phyloP scores from a whole-genome alignment of 1,139 yeast genomes.

The Geotrichum siamense region DNA sequence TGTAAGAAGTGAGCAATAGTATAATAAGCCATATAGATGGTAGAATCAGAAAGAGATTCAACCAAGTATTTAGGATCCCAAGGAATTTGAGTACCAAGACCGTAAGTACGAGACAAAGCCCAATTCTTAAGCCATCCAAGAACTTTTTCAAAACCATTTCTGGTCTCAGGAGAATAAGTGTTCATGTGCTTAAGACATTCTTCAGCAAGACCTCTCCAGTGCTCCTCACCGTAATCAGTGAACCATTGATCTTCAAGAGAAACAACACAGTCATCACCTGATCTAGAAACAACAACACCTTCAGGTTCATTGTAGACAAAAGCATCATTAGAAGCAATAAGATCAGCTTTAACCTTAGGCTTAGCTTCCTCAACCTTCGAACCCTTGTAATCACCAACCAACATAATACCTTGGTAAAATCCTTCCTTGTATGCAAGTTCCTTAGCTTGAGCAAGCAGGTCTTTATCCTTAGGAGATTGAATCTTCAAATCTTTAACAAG shows the following conservation, averaged over 20 bases:
- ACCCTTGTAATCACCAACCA: slow-evolving; percentile 76
- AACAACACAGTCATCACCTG: slow-evolving; percentile 95
- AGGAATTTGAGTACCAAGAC: slow-evolving; percentile 91
- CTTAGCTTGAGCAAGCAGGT: slow-evolving; percentile 84
- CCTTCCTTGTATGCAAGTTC: slow-evolving; percentile 96
- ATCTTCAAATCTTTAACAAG: slow-evolving; percentile 83
- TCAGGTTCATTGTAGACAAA: slow-evolving; percentile 95
- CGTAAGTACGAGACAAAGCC: slow-evolving; percentile 97
- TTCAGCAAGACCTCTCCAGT: slow-evolving; percentile 80
- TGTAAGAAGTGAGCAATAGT: slow-evolving; percentile 86
- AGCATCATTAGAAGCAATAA: slow-evolving; percentile 71
- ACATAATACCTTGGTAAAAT: slow-evolving; percentile 81
- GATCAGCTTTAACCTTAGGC: slow-evolving; percentile 74
- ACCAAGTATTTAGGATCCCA: slow-evolving; percentile 95
- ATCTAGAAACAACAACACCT: slow-evolving; percentile 78
- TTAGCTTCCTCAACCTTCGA: slow-evolving; percentile 88
- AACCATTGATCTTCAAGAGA: slow-evolving; percentile 99
- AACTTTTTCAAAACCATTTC: slow-evolving; percentile 89
- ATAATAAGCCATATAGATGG: slow-evolving; percentile 92
- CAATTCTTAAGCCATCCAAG: slow-evolving; percentile 96
- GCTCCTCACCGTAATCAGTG: slow-evolving; percentile 92
- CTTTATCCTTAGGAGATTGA: slow-evolving; percentile 88
- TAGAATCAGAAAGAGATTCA: slow-evolving; percentile 93
- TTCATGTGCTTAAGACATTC: slow-evolving; percentile 75
- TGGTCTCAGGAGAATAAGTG: slow-evolving; percentile 75